Conservation (phyloP, 2,329 filamentous ascomycete genomes). For the Apiospora sp. region DNA sequence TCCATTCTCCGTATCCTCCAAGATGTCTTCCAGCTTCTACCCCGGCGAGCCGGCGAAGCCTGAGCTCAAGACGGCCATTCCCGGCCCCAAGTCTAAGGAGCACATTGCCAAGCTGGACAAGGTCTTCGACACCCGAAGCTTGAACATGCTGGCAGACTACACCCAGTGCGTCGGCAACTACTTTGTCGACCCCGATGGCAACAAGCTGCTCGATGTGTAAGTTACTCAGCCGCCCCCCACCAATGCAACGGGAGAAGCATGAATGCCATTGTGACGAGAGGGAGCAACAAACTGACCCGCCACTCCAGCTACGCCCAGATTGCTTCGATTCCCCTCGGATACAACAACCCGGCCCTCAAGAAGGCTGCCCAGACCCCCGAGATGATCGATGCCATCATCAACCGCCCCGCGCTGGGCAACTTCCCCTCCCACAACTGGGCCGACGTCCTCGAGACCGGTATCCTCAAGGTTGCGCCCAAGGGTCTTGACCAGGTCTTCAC, state of each 20-base stretch:
- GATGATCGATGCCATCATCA: slow-evolving; percentile 83
- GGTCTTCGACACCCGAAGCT: slow-evolving; percentile 85
- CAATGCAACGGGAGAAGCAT: neutral
- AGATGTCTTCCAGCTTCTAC: slow-evolving; percentile 41
- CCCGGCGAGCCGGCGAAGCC: slow-evolving; percentile 60
- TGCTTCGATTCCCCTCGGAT: slow-evolving; percentile 89
- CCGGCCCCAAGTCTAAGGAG: slow-evolving; percentile 77
- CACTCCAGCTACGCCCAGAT: slow-evolving; percentile 80
- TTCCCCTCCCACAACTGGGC: slow-evolving; percentile 90
- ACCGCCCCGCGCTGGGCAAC: slow-evolving; percentile 88
- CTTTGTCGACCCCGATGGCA: slow-evolving; percentile 75
- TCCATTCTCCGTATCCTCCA: slow-evolving; percentile 32
- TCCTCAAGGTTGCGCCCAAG: slow-evolving; percentile 83
- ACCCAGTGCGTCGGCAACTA: slow-evolving; percentile 82
- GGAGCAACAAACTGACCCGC: neutral
- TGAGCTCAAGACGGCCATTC: slow-evolving; percentile 68
- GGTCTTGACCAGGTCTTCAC: slow-evolving; percentile 91
- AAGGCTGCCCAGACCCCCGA: slow-evolving; percentile 76
- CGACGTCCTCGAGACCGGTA: slow-evolving; percentile 77
- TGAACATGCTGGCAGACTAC: slow-evolving; percentile 86
- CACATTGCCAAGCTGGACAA: slow-evolving; percentile 74
- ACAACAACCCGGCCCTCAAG: slow-evolving; percentile 84
- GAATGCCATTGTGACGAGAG: neutral
- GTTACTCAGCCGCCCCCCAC: slow-evolving; percentile 38
- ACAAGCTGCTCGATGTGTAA: slow-evolving; percentile 76